Evolutionary conservation across 768 basidiomycete species (phyloP).

Genomic region (Boletus pseudo-olivaceus): DNA sequence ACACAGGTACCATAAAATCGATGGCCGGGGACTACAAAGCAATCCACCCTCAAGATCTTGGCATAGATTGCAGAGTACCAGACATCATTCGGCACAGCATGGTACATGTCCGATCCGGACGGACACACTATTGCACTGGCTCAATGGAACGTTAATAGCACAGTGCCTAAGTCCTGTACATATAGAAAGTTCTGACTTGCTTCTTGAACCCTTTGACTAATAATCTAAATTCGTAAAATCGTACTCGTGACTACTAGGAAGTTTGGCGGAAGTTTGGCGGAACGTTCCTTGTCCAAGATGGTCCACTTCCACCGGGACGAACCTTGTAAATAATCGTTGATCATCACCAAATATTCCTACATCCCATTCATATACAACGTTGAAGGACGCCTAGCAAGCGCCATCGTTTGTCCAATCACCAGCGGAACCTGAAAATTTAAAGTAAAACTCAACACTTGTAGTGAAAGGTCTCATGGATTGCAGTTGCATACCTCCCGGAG

Average conservation of each 20-base stretch:
- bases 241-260: not conserved
- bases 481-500: conserved; percentile 37
- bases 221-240: not conserved
- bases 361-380: not conserved
- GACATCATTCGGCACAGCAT: not conserved
- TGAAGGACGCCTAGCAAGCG: conserved; percentile 34
- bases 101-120: not conserved
- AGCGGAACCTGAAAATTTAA: conserved; percentile 35
- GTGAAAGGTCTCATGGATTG: not conserved
- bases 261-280: not conserved
- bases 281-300: not conserved
- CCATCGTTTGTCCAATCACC: conserved; percentile 60
- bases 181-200: not conserved
- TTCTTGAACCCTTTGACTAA: not conserved
- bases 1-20: not conserved
- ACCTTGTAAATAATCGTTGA: not conserved
- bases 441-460: not conserved
- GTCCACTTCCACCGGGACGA: not conserved
- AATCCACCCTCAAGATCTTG: not conserved
- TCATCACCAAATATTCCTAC: not conserved
- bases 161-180: not conserved
- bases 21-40: not conserved
- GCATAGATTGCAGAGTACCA: not conserved
- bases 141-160: not conserved
- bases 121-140: not conserved